Evolutionary conservation across 306 rosid genomes (phyloP), one percentile per base, ranked within the genome.

Genomic region (Fagus sylvatica): DNA sequence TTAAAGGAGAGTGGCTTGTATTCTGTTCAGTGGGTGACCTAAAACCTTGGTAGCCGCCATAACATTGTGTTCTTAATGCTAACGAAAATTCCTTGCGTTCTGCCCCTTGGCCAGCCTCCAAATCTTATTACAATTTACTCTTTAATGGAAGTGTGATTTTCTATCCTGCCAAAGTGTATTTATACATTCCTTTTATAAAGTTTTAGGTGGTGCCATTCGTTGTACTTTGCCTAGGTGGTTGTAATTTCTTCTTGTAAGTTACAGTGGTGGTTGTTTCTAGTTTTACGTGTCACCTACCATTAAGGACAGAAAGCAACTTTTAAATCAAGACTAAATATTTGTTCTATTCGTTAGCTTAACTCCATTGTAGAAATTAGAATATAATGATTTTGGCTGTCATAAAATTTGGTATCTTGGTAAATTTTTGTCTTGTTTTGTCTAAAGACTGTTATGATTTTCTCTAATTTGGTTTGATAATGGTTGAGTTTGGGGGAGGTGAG

Each of bases 91-190:
- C 80, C 78, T 76, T 19, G 65, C 75, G 53, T 49, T 60, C 32
- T 49, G 62, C 28, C 30, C 60, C 71, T 61, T 61, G 51, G 64
- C 78, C 73, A 67, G 53, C 56, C 54, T 17, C 32, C 57, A 49
- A 79, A 68, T 80, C 76, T 88, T 76, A 68, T 77, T 67, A 80
- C 54, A 83, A 79, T 17, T 22, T 22, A 22, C 28, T 22, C 28
- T 22, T 22, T 22, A 22, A 22, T 22, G 28, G 28, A 22, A 22
- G 28, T 22, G 28, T 22, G 28, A 22, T 22, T 22, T 22, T 22
- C 28, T 22, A 22, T 22, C 28, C 28, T 22, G 28, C 28, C 28
- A 22, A 22, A 22, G 28, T 22, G 28, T 22, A 22, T 22, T 22
- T 22, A 22, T 22, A 22, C 28, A 22, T 22, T 22, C 28, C 28